These are phyloP conservation scores for Lactarius indigo DNA, from an alignment of 768 basidiomycete genomes.

Conservation along the genomic window DNA sequence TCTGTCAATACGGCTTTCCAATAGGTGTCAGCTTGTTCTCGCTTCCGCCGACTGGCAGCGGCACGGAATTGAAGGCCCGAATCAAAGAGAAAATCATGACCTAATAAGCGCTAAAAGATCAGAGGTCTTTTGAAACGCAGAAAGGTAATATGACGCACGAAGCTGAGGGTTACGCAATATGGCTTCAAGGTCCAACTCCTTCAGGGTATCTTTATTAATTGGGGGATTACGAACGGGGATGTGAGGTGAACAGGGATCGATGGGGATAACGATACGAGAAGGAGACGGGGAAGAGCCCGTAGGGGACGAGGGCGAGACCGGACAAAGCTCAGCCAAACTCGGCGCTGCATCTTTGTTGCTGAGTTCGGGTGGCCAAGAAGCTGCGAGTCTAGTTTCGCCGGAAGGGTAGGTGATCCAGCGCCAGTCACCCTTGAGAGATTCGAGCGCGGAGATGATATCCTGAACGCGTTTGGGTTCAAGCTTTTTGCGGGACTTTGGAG, in stretches of 20 bases:
- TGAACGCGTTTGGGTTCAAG: slow-evolving; percentile 20
- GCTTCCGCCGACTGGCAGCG: slow-evolving; percentile 67
- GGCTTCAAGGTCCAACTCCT: slow-evolving; percentile 79
- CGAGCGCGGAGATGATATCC: slow-evolving; percentile 23
- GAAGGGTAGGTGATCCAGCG: slow-evolving; percentile 25
- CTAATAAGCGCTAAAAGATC: slow-evolving; percentile 37
- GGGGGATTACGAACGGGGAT: slow-evolving; percentile 70
- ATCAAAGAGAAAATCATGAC: slow-evolving; percentile 89
- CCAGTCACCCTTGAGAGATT: slow-evolving; percentile 26
- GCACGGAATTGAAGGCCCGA: slow-evolving; percentile 79
- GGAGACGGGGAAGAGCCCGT: slow-evolving; percentile 25
- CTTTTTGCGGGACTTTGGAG: slow-evolving; percentile 20
- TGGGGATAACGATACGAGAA: slow-evolving; percentile 34
- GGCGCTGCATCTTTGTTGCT: slow-evolving; percentile 25
- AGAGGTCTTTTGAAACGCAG: neutral
- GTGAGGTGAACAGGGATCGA: slow-evolving; percentile 46
- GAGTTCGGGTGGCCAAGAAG: slow-evolving; percentile 28
- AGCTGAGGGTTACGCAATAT: slow-evolving; percentile 90
- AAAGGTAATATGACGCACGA: slow-evolving; percentile 51
- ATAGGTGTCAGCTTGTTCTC: slow-evolving; percentile 71
- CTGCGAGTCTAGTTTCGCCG: slow-evolving; percentile 26
- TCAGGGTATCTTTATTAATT: slow-evolving; percentile 79
- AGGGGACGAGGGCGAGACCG: slow-evolving; percentile 27
- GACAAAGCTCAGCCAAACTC: slow-evolving; percentile 15
- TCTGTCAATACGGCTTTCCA: slow-evolving; percentile 82